These are phyloP conservation scores for Cardiospermum halicacabum DNA, from an alignment of 345 rosid genomes.

Conservation along the genomic window DNA sequence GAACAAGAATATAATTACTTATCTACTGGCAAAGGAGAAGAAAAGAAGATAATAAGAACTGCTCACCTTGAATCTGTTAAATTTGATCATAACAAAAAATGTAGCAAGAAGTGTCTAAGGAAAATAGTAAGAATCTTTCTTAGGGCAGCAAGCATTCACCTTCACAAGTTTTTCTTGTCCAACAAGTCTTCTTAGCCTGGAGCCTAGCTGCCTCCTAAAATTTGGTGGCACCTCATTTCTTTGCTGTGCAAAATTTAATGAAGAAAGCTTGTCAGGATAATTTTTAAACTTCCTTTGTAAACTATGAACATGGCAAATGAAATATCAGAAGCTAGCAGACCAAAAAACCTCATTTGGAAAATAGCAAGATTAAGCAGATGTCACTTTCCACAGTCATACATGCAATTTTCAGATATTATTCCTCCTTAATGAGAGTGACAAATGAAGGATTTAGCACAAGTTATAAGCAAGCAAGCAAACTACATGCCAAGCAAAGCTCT, in stretches of 20 bases:
- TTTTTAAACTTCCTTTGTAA: not conserved
- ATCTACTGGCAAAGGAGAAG: not conserved
- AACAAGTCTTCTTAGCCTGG: conserved; percentile 81
- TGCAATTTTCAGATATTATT: not conserved
- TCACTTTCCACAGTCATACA: not conserved
- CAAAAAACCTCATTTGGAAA: not conserved
- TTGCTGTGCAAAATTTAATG: conserved; percentile 48
- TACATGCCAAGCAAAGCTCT: not conserved
- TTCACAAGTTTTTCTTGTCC: conserved; percentile 70
- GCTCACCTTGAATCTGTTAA: not conserved
- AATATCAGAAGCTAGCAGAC: not conserved
- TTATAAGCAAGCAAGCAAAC: not conserved
- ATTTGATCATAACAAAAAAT: not conserved
- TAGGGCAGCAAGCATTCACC: conserved; percentile 33
- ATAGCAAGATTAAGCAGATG: not conserved
- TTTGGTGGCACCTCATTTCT: conserved; percentile 62
- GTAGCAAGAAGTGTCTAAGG: not conserved
- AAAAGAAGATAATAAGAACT: not conserved
- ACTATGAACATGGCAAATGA: not conserved
- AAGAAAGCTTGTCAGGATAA: conserved; percentile 2
- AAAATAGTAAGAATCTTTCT: not conserved
- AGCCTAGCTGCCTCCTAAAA: conserved; percentile 62
- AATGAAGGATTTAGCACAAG: not conserved
- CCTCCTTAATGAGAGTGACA: not conserved
- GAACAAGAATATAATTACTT: not conserved